These are phyloP conservation scores for Saccharomycopsis sp. DNA, from an alignment of 805 yeast genomes.

Conservation along the genomic window DNA sequence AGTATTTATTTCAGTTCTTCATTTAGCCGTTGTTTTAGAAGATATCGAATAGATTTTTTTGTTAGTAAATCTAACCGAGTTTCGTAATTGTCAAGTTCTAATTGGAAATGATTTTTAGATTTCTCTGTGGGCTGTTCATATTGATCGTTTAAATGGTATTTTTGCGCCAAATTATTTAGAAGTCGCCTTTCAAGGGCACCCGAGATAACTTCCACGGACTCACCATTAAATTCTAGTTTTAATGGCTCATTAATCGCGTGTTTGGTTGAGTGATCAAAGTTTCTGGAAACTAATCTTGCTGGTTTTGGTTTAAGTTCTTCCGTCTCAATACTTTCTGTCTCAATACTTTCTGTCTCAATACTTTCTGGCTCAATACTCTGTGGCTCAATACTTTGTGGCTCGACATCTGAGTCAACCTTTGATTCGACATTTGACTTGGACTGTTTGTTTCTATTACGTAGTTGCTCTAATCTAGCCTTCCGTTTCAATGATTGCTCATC, in stretches of 20 bases:
- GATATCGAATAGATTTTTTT: neutral
- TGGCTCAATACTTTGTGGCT: neutral
- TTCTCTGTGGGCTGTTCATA: neutral
- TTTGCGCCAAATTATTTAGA: neutral
- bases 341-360: neutral
- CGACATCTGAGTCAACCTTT: neutral
- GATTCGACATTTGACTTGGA: neutral
- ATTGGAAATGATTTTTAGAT: neutral
- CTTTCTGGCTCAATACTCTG: neutral
- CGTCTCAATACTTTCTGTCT: neutral
- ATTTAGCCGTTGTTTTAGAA: conserved; percentile 1
- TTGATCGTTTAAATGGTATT: conserved; percentile 4
- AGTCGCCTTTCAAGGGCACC: conserved; percentile 1
- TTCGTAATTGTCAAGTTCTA: neutral
- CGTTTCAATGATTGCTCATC: conserved; percentile 8
- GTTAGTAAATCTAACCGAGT: neutral
- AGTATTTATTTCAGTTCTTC: neutral
- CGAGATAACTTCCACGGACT: conserved; percentile 1
- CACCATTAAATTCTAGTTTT: conserved; percentile 4
- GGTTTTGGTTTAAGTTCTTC: neutral
- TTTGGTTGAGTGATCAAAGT: neutral
- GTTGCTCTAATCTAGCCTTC: conserved; percentile 3
- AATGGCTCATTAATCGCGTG: conserved; percentile 4
- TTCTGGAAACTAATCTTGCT: neutral
- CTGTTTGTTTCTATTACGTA: conserved; percentile 5